These are phyloP conservation scores for Dacryopinax primogenitus DNA, from an alignment of 768 basidiomycete species.

Conservation along the genomic window DNA sequence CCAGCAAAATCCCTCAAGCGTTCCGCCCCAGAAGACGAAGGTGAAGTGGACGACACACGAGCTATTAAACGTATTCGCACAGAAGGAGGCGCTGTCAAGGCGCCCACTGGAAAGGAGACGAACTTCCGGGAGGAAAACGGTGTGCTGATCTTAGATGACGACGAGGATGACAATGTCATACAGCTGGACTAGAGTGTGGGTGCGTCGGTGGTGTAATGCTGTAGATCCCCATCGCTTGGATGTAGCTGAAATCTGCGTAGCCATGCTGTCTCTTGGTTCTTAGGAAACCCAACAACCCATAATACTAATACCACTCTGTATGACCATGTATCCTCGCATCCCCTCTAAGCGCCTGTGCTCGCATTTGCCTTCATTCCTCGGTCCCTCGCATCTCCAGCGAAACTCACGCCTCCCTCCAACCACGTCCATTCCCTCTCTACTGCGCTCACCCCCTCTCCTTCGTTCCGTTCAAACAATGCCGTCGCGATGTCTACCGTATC, in stretches of 20 bases:
- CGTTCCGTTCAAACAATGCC: not conserved
- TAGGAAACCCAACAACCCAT: not conserved
- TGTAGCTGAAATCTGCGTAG: too few species aligned
- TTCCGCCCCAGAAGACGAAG: slow-evolving; percentile 35
- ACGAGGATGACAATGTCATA: slow-evolving; percentile 5
- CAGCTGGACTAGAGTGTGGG: not conserved
- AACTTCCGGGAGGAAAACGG: slow-evolving; percentile 61
- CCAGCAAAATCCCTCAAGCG: slow-evolving; percentile 43
- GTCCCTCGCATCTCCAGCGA: not conserved
- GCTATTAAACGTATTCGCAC: slow-evolving; percentile 15
- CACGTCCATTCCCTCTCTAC: not conserved
- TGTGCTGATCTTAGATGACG: slow-evolving; percentile 49
- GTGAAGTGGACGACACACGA: slow-evolving; percentile 38
- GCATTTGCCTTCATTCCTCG: not conserved
- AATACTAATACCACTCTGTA: slow-evolving; percentile 8
- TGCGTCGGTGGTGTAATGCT: not conserved
- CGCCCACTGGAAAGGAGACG: slow-evolving; percentile 48
- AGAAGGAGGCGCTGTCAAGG: slow-evolving; percentile 10
- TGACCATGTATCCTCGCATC: not conserved
- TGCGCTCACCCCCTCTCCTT: not conserved
- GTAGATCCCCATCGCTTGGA: too few species aligned
- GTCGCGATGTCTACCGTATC: not conserved
- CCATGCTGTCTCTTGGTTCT: not conserved
- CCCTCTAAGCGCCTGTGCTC: not conserved
- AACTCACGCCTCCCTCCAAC: not conserved